These are phyloP conservation scores for Nemania diffusa DNA, from an alignment of 2,329 filamentous ascomycete species.

Conservation along the genomic window DNA sequence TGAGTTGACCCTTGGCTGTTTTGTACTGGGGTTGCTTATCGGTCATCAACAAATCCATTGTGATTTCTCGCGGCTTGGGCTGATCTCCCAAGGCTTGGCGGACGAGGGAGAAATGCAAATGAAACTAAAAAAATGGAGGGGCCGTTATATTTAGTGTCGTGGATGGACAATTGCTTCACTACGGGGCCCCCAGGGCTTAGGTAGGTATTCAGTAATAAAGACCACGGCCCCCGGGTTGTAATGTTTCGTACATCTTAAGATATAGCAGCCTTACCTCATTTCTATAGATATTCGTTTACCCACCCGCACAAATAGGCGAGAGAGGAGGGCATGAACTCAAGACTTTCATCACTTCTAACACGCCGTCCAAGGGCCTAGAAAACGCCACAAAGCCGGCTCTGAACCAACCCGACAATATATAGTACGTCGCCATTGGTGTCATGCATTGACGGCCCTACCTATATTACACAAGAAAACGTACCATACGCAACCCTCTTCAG, in stretches of 20 bases:
- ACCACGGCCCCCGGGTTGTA: not conserved
- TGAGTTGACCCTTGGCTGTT: not conserved
- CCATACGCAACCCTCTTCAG: constrained; percentile 19
- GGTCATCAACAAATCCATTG: not conserved
- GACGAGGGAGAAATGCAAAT: constrained; percentile 22
- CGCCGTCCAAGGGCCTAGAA: not conserved
- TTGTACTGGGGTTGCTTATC: constrained; percentile 5
- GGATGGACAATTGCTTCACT: not conserved
- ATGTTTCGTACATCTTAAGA: not conserved
- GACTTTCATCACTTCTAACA: not conserved
- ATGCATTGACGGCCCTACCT: constrained; percentile 26
- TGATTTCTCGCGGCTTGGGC: constrained; percentile 7
- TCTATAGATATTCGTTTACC: not conserved
- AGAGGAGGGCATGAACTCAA: not conserved
- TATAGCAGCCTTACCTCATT: constrained; percentile 12
- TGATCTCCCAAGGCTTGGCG: constrained; percentile 26
- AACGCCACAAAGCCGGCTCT: not conserved
- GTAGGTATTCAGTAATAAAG: not conserved
- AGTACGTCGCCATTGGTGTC: constrained; percentile 14
- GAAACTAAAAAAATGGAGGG: not conserved
- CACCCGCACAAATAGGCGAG: not conserved
- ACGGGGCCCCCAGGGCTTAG: not conserved
- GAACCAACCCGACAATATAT: constrained; percentile 14
- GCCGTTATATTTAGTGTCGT: constrained; percentile 20
- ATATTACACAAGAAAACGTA: constrained; percentile 31